phyloP scores from a whole-genome alignment of 2,329 filamentous ascomycete species.

The Ascochyta viciae-villosae region DNA sequence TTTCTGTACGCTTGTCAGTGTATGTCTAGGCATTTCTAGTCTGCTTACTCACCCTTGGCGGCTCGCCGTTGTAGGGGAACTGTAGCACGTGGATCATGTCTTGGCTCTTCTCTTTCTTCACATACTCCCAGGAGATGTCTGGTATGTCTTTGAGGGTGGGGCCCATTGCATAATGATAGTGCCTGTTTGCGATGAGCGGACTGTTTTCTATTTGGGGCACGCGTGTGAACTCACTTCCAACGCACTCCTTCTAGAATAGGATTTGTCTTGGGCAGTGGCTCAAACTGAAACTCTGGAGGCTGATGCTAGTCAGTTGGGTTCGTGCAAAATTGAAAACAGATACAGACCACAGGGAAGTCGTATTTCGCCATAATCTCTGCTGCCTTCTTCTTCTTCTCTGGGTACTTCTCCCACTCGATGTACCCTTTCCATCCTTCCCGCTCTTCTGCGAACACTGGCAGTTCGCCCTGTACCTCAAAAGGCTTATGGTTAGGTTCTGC shows the following conservation, averaged over 20 bases:
- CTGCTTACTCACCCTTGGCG: conserved; percentile 40
- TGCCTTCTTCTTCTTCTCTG: conserved; percentile 69
- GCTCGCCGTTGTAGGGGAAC: conserved; percentile 58
- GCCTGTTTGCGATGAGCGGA: conserved; percentile 12
- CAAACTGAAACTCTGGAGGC: conserved; percentile 55
- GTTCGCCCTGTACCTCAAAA: conserved; percentile 35
- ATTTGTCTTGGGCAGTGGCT: conserved; percentile 52
- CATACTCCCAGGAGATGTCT: conserved; percentile 60
- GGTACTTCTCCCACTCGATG: conserved; percentile 61
- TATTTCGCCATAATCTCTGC: conserved; percentile 62
- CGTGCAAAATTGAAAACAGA: no score
- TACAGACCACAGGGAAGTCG: conserved; percentile 54
- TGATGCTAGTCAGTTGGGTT: conserved; percentile 15
- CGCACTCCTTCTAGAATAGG: conserved; percentile 54
- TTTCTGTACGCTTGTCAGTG: conserved; percentile 42
- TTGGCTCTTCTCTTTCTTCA: conserved; percentile 53
- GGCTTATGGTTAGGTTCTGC: conserved; percentile 40
- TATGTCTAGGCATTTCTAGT: neutral
- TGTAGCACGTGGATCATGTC: conserved; percentile 58
- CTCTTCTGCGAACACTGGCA: conserved; percentile 53
- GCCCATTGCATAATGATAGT: conserved; percentile 55
- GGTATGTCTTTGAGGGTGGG: conserved; percentile 54
- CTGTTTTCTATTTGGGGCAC: neutral
- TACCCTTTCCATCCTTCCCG: conserved; percentile 61
- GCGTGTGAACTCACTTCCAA: conserved; percentile 47